Percentiles rank a stretch among this genome's conserved stretches.
phyloP scores from a whole-genome alignment of 2,329 filamentous ascomycete genomes.

The Sporothrix euskadiensis region DNA sequence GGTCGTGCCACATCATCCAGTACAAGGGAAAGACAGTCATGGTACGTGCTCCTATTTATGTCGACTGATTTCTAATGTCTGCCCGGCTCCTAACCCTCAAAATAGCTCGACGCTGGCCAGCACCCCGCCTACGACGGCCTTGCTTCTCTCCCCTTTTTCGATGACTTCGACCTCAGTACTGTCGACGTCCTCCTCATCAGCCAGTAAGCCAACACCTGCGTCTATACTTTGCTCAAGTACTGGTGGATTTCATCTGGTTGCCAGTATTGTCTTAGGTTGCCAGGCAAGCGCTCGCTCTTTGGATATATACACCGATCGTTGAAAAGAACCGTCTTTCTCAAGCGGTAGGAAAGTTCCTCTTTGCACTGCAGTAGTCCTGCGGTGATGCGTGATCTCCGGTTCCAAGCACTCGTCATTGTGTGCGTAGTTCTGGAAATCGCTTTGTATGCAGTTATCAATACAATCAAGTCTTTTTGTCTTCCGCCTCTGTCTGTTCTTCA shows the following conservation, averaged over 20 bases:
- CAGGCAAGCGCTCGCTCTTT: neutral
- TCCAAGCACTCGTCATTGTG: neutral
- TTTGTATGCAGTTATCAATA: conserved; percentile 38
- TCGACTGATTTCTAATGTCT: neutral
- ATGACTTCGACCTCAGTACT: conserved; percentile 96
- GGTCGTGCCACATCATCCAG: conserved; percentile 96
- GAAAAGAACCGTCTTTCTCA: neutral
- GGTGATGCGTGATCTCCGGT: neutral
- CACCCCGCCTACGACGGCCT: conserved; percentile 96
- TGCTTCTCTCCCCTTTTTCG: conserved; percentile 91
- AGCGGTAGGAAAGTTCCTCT: neutral
- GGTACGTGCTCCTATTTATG: conserved; percentile 56
- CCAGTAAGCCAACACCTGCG: conserved; percentile 72
- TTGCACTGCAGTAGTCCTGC: conserved; percentile 26
- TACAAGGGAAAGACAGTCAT: conserved; percentile 99
- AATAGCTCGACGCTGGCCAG: conserved; percentile 90
- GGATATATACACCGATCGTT: neutral
- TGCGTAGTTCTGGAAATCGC: conserved; percentile 1
- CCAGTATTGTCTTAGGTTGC: neutral
- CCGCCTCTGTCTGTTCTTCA: neutral
- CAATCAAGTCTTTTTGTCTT: conserved; percentile 30
- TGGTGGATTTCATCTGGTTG: neutral
- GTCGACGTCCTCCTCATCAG: conserved; percentile 97
- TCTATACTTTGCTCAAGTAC: neutral
- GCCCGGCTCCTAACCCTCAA: neutral